A percentile compares a stretch with the other conserved stretches of the same genome.
Evolutionary conservation across 2,329 filamentous ascomycete species (phyloP).

Genomic region (Phialophora verrucosa): DNA sequence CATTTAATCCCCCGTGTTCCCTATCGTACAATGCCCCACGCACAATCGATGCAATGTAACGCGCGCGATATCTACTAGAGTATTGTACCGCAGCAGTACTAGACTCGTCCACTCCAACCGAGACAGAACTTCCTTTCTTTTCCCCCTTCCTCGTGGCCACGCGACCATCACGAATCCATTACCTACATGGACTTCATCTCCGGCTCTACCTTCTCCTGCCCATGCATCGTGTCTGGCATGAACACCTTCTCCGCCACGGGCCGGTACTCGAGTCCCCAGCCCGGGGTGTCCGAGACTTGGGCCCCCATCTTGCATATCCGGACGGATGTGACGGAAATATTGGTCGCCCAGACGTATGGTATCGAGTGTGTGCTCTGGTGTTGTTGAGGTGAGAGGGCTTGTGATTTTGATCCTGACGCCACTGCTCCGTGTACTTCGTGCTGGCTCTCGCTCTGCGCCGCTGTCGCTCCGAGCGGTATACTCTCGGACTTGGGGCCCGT

Average conservation of each 20-base stretch:
- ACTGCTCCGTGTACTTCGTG: background rate
- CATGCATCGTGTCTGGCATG: background rate
- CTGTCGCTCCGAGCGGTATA: background rate
- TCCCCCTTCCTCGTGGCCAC: background rate
- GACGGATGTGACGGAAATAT: slow-evolving; percentile 70
- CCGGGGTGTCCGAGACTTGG: slow-evolving; percentile 63
- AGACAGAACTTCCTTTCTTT: too few relatives aligned
- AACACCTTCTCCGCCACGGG: slow-evolving; percentile 52
- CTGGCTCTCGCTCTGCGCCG: background rate
- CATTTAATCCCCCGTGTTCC: too few relatives aligned
- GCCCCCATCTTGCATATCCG: slow-evolving; percentile 89
- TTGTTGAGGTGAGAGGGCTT: slow-evolving; percentile 10
- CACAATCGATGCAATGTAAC: too few relatives aligned
- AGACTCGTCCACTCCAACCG: too few relatives aligned
- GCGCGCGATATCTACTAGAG: too few relatives aligned
- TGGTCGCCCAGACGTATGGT: slow-evolving; percentile 71
- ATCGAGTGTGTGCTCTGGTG: slow-evolving; percentile 40
- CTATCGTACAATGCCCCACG: too few relatives aligned
- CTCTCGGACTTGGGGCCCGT: background rate
- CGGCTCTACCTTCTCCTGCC: background rate
- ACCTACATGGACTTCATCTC: background rate
- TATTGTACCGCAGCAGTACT: too few relatives aligned
- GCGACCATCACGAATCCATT: background rate
- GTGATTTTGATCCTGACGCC: background rate
- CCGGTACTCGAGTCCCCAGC: slow-evolving; percentile 59